phyloP scores from a whole-genome alignment of 2,329 filamentous ascomycete species.

The Ceratocystis cacaofunesta region DNA sequence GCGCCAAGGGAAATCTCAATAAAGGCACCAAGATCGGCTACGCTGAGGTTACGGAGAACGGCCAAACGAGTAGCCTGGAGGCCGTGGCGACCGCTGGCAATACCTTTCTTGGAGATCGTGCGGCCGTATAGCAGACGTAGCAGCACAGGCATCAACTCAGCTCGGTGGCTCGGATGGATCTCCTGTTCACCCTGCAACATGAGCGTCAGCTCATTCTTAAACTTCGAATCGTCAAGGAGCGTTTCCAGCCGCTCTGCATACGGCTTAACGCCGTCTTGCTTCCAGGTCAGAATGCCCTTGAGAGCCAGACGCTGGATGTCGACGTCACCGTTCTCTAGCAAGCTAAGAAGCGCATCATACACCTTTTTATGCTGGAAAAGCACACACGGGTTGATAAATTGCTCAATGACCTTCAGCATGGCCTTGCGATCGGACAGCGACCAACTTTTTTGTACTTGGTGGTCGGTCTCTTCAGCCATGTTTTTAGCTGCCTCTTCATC shows the following conservation, averaged over 20 bases:
- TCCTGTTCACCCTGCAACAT: constrained; percentile 64
- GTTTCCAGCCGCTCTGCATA: constrained; percentile 80
- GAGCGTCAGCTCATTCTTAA: constrained; percentile 85
- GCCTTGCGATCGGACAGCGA: constrained; percentile 68
- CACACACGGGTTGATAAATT: constrained; percentile 75
- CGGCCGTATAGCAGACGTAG: constrained; percentile 79
- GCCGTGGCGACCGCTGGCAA: constrained; percentile 61
- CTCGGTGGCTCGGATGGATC: constrained; percentile 58
- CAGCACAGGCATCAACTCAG: constrained; percentile 67
- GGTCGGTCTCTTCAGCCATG: constrained; percentile 25
- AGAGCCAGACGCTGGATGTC: constrained; percentile 78
- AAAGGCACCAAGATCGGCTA: constrained; percentile 64
- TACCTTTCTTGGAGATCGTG: constrained; percentile 67
- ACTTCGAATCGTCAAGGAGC: constrained; percentile 76
- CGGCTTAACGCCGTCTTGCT: constrained; percentile 54
- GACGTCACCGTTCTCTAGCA: constrained; percentile 75
- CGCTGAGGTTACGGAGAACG: constrained; percentile 60
- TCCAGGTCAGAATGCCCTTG: constrained; percentile 80
- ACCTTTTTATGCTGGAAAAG: constrained; percentile 67
- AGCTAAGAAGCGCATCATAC: constrained; percentile 54
- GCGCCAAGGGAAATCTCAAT: constrained; percentile 66
- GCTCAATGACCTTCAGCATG: constrained; percentile 64
- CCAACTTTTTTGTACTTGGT: constrained; percentile 41
- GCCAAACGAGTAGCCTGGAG: constrained; percentile 70
- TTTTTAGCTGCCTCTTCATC: constrained; percentile 27